Conservation (phyloP, 345 rosid genomes). For the Alliaria petiolata region DNA sequence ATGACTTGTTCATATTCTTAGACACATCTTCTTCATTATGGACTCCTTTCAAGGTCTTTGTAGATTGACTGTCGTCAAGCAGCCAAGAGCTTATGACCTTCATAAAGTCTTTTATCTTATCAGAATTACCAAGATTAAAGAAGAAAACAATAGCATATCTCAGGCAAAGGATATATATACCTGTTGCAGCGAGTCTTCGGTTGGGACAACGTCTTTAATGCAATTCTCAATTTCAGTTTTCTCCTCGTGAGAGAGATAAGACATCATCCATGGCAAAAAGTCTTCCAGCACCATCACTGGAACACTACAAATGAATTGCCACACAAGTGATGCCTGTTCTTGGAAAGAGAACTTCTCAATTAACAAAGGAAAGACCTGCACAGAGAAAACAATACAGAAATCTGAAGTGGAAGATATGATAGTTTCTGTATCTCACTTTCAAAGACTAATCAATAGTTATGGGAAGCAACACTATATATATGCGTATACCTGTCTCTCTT, state of each 20-base stretch:
- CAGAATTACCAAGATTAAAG: slow-evolving; percentile 7
- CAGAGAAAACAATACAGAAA: neutral
- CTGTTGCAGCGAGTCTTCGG: slow-evolving; percentile 62
- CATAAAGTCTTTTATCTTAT: slow-evolving; percentile 21
- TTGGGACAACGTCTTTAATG: slow-evolving; percentile 64
- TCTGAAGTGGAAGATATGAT: neutral
- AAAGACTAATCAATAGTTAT: neutral
- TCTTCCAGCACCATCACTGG: slow-evolving; percentile 74
- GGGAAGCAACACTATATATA: neutral
- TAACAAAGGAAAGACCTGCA: slow-evolving; percentile 72
- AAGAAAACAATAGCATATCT: neutral
- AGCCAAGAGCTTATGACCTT: slow-evolving; percentile 69
- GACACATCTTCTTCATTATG: slow-evolving; percentile 19
- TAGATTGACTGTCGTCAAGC: slow-evolving; percentile 30
- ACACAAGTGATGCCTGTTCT: slow-evolving; percentile 79
- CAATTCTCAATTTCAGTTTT: slow-evolving; percentile 53
- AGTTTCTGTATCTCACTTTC: neutral
- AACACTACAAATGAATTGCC: slow-evolving; percentile 89
- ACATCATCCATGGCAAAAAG: slow-evolving; percentile 81
- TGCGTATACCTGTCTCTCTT: slow-evolving; percentile 84
- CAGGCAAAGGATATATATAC: slow-evolving; percentile 30
- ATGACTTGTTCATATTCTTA: slow-evolving; percentile 20
- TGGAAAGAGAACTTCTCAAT: slow-evolving; percentile 65
- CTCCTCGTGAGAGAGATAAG: slow-evolving; percentile 68
- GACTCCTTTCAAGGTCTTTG: slow-evolving; percentile 21